Conservation (phyloP, 2,329 filamentous ascomycete genomes). For the Coniochaeta pulveracea region DNA sequence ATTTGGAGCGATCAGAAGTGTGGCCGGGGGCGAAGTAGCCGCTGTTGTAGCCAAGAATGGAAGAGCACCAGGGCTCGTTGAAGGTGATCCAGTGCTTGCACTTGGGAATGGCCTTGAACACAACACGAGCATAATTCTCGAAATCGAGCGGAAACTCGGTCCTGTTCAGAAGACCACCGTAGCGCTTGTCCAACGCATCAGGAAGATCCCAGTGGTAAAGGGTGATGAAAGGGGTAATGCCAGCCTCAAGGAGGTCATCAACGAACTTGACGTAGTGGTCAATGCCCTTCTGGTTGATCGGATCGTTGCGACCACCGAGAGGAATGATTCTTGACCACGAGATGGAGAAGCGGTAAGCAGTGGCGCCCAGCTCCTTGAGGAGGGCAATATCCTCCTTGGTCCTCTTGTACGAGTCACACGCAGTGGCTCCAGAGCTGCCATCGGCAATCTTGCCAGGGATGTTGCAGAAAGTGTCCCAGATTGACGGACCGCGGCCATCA, state of each 20-base stretch:
- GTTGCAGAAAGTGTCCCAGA: constrained; percentile 84
- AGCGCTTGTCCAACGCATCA: constrained; percentile 65
- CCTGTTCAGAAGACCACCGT: constrained; percentile 71
- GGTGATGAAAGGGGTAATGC: constrained; percentile 72
- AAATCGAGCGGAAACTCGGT: constrained; percentile 76
- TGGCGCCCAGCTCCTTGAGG: constrained; percentile 61
- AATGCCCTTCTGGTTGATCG: constrained; percentile 67
- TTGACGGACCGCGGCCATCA: constrained; percentile 71
- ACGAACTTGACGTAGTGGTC: constrained; percentile 71
- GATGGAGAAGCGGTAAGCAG: constrained; percentile 74
- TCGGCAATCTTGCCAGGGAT: constrained; percentile 76
- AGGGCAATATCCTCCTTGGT: constrained; percentile 67
- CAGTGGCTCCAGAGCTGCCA: constrained; percentile 60
- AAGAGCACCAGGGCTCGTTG: constrained; percentile 82
- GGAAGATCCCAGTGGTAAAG: constrained; percentile 86
- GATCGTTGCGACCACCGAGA: constrained; percentile 71
- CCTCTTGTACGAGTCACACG: constrained; percentile 80
- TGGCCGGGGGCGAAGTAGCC: constrained; percentile 76
- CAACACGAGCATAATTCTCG: constrained; percentile 63
- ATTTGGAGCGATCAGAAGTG: constrained; percentile 64
- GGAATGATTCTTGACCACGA: constrained; percentile 81
- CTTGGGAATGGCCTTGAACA: constrained; percentile 64
- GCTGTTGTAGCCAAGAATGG: constrained; percentile 67
- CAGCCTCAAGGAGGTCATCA: constrained; percentile 64
- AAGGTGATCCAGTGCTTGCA: constrained; percentile 87